Base-by-base conservation (phyloP, 1,284 basidiomycete genomes). In the Marasmius tenuissimus region DNA sequence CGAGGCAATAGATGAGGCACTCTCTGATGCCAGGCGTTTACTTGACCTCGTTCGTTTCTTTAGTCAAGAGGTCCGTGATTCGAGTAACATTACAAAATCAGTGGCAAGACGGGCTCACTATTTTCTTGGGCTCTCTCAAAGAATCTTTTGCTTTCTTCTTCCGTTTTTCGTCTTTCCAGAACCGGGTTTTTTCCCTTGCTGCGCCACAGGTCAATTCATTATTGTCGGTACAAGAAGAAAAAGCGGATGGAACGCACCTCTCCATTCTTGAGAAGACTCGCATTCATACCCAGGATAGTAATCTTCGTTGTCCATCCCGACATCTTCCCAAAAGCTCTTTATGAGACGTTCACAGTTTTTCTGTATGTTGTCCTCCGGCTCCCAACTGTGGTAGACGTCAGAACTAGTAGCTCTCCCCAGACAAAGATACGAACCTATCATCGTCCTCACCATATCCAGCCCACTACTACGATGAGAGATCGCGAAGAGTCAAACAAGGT, bases 381-480 rank as follows among this genome's bases (percentile, higher is more conserved):
- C 62, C 62, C 62, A 63, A 34, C 62, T 63, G 33, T 34, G 6
- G 27, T 49, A n/a, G n/a, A 37, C n/a, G 20, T 53, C 8, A 42
- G 18, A 27, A 20, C 10, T 20, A 37, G n/a, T 11, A 42, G 2
- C 33, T 35, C 5, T 8, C 37, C 6, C 9, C 6, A 16, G 10
- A n/a, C 27, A 14, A 38, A 14, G 51, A 22, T 5, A 10, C 58
- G 40, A 52, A 63, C 62, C 56, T 58, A 38, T 63, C 59, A 20
- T 61, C 34, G 10, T 55, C 12, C 20, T 42, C 48, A n/a, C 56
- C 58, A 39, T 58, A 63, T 12, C 62, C 62, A 49, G 38, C 42
- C 62, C 62, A 63, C 62, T 63, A 40, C 40, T 35, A 59, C 33
- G 35, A 16, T 62, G 18, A 62, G 55, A 16, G 27, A 34, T 22